These are phyloP conservation scores for Cyberlindnera euphorbiae DNA, from an alignment of 805 yeast genomes.

Conservation along the genomic window DNA sequence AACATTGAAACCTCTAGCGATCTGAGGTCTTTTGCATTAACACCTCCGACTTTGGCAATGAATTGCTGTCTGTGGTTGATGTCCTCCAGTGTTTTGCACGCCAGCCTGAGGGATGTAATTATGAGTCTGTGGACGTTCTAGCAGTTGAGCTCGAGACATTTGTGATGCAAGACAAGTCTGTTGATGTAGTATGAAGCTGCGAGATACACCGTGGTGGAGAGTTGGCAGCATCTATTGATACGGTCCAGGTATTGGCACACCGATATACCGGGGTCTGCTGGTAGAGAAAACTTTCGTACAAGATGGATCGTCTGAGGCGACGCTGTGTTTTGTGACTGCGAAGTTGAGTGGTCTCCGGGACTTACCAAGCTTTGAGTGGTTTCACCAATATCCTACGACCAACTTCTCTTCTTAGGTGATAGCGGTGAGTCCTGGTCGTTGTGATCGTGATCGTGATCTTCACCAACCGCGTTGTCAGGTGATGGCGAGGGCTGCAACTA, in stretches of 20 bases:
- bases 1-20: slow-evolving; percentile 47
- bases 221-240: slow-evolving; percentile 25
- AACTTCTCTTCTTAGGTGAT: slow-evolving; percentile 18
- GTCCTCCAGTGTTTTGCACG: slow-evolving; percentile 45
- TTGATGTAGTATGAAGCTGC: slow-evolving; percentile 25
- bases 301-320: slow-evolving; percentile 17
- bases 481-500: background rate
- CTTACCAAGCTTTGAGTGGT: too few relatives aligned
- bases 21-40: slow-evolving; percentile 38
- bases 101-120: slow-evolving; percentile 40
- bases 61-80: slow-evolving; percentile 38
- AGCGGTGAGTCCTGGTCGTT: slow-evolving; percentile 12
- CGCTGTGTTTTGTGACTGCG: background rate
- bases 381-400: slow-evolving; percentile 12
- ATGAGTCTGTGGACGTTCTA: slow-evolving; percentile 41
- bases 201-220: slow-evolving; percentile 27
- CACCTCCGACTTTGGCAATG: slow-evolving; percentile 44
- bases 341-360: background rate
- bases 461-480: background rate
- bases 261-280: slow-evolving; percentile 21
- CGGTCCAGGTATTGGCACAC: slow-evolving; percentile 25
- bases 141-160: slow-evolving; percentile 28
- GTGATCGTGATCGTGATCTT: slow-evolving; percentile 1
- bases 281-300: slow-evolving; percentile 22
- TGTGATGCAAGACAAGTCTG: slow-evolving; percentile 15